Percentiles rank a stretch among this genome's conserved stretches.
phyloP scores from a whole-genome alignment of 371 early-diverging fungal genomes.

The Haplosporangium sp. region DNA sequence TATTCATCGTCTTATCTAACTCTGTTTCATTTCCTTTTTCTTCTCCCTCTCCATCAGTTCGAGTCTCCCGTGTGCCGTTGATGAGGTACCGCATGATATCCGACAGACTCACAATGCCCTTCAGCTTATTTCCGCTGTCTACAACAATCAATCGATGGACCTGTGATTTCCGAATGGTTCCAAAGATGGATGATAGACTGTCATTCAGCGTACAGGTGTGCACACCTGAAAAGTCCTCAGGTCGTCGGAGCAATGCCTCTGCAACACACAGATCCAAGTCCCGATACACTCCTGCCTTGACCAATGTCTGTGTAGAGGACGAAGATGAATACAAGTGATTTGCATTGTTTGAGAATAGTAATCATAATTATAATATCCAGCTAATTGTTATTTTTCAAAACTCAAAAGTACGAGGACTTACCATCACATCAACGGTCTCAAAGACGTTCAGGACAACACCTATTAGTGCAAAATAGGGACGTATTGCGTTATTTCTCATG shows the following conservation, averaged over 20 bases:
- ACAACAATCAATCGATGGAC: constrained; percentile 94
- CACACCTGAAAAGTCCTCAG: constrained; percentile 93
- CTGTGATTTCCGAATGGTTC: constrained; percentile 82
- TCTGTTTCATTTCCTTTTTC: too few relatives aligned
- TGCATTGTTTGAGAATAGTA: too few relatives aligned
- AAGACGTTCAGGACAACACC: constrained; percentile 91
- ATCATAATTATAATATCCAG: too few relatives aligned
- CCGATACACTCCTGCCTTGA: constrained; percentile 73
- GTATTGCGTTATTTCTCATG: too few relatives aligned
- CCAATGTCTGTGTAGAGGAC: constrained; percentile 59
- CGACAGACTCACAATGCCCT: constrained; percentile 90
- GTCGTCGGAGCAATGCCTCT: constrained; percentile 84
- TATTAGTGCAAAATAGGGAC: constrained; percentile 23
- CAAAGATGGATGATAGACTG: constrained; percentile 87
- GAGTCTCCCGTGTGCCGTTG: constrained; percentile 9
- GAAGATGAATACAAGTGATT: neutral
- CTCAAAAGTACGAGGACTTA: constrained; percentile 41
- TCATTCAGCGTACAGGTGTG: constrained; percentile 91
- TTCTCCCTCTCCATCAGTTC: too few relatives aligned
- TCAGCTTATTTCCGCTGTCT: constrained; percentile 79
- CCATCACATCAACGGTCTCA: constrained; percentile 94
- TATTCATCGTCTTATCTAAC: too few relatives aligned
- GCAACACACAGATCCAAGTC: constrained; percentile 87
- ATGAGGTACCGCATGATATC: constrained; percentile 85
- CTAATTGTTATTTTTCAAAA: neutral